Percentiles rank a stretch among this genome's conserved stretches.
These are phyloP conservation scores for Neltuma alba DNA, from an alignment of 306 rosid species.

Conservation along the genomic window DNA sequence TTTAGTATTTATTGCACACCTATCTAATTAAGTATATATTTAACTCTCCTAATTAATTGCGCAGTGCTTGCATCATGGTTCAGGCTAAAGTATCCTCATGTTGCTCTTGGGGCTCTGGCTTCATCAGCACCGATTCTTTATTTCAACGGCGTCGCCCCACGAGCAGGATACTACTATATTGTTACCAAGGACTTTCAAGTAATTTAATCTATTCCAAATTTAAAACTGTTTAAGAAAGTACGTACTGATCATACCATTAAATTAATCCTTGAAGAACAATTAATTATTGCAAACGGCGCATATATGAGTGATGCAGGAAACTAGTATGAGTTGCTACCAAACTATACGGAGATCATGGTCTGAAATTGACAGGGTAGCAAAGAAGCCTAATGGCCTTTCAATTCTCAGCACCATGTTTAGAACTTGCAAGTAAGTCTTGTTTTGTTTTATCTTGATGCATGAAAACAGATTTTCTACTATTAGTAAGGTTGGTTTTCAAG, in stretches of 20 bases:
- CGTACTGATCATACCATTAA: background rate
- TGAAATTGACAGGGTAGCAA: conserved; percentile 54
- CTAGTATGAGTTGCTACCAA: conserved; percentile 54
- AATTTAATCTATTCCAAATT: background rate
- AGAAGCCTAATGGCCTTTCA: conserved; percentile 45
- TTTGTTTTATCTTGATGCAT: background rate
- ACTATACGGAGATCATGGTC: conserved; percentile 60
- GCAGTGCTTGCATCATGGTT: conserved; percentile 73
- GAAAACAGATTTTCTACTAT: background rate
- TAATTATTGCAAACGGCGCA: background rate
- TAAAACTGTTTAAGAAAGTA: background rate
- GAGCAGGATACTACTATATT: conserved; percentile 46
- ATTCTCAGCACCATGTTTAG: conserved; percentile 50
- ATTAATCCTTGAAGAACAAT: background rate
- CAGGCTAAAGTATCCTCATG: conserved; percentile 63
- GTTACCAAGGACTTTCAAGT: conserved; percentile 54
- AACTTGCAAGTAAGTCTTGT: conserved; percentile 49
- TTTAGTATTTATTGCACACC: too few relatives aligned
- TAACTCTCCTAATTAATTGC: background rate
- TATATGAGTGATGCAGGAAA: conserved; percentile 41
- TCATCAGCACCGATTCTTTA: conserved; percentile 70
- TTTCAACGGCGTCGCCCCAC: conserved; percentile 48
- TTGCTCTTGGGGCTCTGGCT: conserved; percentile 63
- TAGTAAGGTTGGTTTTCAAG: too few relatives aligned
- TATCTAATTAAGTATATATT: background rate